Conservation (phyloP, 2,329 filamentous ascomycete genomes). For the Fusarium domesticum region DNA sequence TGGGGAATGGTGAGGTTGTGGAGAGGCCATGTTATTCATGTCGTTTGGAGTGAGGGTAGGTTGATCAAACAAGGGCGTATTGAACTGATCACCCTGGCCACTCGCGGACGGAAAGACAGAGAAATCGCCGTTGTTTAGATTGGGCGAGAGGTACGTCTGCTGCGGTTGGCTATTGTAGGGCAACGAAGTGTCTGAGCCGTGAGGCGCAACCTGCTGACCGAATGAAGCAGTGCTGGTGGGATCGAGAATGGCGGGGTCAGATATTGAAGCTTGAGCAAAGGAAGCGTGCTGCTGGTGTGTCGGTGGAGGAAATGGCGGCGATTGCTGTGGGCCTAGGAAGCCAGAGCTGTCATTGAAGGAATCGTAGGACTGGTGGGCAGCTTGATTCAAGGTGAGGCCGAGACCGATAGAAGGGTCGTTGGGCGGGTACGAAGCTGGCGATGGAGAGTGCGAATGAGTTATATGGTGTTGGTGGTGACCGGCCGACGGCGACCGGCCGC, state of each 20-base stretch:
- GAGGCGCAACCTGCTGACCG: conserved; percentile 40
- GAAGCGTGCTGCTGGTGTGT: conserved; percentile 32
- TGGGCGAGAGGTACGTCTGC: conserved; percentile 47
- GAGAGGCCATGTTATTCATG: conserved; percentile 52
- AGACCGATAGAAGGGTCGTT: conserved; percentile 51
- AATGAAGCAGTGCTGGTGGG: conserved; percentile 40
- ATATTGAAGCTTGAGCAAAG: conserved; percentile 32
- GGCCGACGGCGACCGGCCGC: conserved; percentile 60
- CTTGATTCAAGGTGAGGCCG: conserved; percentile 57
- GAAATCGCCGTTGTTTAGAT: conserved; percentile 57
- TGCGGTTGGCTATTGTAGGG: conserved; percentile 44
- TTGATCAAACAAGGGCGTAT: conserved; percentile 58
- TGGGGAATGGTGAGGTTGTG: conserved; percentile 54
- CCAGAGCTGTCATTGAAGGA: conserved; percentile 44
- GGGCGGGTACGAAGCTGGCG: conserved; percentile 53
- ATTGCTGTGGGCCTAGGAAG: conserved; percentile 49
- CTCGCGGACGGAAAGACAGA: conserved; percentile 59
- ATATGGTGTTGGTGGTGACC: conserved; percentile 60
- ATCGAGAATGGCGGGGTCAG: conserved; percentile 40
- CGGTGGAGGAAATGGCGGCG: conserved; percentile 33
- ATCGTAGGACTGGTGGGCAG: conserved; percentile 39
- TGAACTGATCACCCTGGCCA: conserved; percentile 55
- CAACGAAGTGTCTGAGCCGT: conserved; percentile 37
- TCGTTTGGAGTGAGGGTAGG: conserved; percentile 44
- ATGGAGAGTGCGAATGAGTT: conserved; percentile 65